Conservation (phyloP, 192 early-diverging fungal genomes). For the Podila clonocystis region DNA sequence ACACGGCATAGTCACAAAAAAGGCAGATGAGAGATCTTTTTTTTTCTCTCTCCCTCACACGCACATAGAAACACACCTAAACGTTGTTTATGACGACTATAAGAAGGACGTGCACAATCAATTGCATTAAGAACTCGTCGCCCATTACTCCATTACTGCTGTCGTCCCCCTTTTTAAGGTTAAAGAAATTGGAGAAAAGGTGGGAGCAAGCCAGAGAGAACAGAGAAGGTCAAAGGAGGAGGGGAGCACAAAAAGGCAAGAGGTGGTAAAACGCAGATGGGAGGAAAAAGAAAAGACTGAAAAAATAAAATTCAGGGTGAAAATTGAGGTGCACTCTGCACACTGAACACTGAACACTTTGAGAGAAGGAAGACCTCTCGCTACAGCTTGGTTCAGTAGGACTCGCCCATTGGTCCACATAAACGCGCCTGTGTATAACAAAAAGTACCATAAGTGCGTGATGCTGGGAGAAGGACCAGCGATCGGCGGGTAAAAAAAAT, state of each 20-base stretch:
- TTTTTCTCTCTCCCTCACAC: too few relatives aligned
- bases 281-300: too few relatives aligned
- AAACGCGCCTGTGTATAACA: too few relatives aligned
- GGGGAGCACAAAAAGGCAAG: too few relatives aligned
- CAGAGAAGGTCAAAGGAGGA: background rate
- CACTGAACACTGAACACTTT: too few relatives aligned
- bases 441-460: background rate
- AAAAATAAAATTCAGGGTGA: background rate
- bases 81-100: background rate
- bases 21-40: too few relatives aligned
- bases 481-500: background rate
- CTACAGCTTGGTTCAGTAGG: too few relatives aligned
- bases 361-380: too few relatives aligned
- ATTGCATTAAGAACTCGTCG: conserved; percentile 4
- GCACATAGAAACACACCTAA: background rate
- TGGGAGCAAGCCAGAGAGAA: background rate
- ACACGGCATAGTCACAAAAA: too few relatives aligned
- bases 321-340: too few relatives aligned
- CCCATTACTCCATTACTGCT: background rate
- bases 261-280: too few relatives aligned
- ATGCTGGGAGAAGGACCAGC: background rate
- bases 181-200: background rate
- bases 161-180: background rate
- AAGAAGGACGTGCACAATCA: background rate
- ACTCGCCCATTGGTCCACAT: too few relatives aligned